These are phyloP conservation scores for Lophiotrema nucula DNA, from an alignment of 495 filamentous ascomycete species.

Conservation along the genomic window DNA sequence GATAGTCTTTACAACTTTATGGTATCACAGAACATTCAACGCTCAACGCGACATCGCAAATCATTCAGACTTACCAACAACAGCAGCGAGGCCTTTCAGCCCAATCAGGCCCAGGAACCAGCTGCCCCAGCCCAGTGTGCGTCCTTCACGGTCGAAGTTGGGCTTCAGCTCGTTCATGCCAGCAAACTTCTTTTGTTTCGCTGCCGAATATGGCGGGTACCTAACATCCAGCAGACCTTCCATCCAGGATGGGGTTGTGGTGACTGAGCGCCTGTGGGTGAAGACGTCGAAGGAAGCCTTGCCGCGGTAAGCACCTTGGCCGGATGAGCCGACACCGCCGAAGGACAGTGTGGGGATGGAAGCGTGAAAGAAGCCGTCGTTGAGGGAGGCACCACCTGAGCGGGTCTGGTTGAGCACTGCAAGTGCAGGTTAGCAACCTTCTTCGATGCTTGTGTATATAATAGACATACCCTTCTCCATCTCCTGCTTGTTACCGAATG, in stretches of 20 bases:
- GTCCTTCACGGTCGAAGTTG: slow-evolving; percentile 81
- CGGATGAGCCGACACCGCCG: slow-evolving; percentile 86
- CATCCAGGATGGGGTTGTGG: slow-evolving; percentile 75
- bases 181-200: slow-evolving; percentile 59
- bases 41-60: not conserved
- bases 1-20: not conserved
- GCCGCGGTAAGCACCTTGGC: slow-evolving; percentile 81
- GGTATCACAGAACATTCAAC: not conserved
- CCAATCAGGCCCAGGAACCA: slow-evolving; percentile 27
- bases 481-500: slow-evolving; percentile 78
- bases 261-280: slow-evolving; percentile 71
- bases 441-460: too few relatives aligned
- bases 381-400: slow-evolving; percentile 42
- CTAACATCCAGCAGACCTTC: slow-evolving; percentile 71
- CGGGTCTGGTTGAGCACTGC: slow-evolving; percentile 42
- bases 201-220: slow-evolving; percentile 72
- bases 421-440: too few relatives aligned
- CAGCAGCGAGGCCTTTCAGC: slow-evolving; percentile 19
- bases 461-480: too few relatives aligned
- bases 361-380: slow-evolving; percentile 69
- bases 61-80: slow-evolving; percentile 28
- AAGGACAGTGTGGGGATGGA: slow-evolving; percentile 75
- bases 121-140: slow-evolving; percentile 34
- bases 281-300: slow-evolving; percentile 82
- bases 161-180: slow-evolving; percentile 60